Evolutionary conservation across 2,329 filamentous ascomycete genomes (phyloP), one percentile per base, ranked within the genome.

Genomic region (Geosmithia morbida): DNA sequence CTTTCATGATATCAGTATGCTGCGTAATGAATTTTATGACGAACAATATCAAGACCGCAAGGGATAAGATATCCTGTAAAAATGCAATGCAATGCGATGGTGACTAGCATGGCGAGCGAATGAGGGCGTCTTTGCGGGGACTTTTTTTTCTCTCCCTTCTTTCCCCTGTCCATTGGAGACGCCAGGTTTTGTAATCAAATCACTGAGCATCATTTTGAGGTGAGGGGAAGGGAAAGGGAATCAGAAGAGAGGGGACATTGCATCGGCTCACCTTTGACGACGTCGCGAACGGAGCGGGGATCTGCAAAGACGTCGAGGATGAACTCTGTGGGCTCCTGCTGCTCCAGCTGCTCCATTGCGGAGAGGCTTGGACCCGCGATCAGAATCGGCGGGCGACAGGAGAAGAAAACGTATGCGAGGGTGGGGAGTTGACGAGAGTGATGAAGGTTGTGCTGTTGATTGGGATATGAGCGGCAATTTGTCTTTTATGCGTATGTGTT

Each of bases 231-330:
- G 22, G 16, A 43, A 43, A 47, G 37, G 48, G 37, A 39, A 47
- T 41, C 45, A n/a, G 18, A 30, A 37, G 20, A n/a, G 43, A 19
- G 43, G 46, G 47, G 18, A 41, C 17, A 42, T 37, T 8, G 33
- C 33, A 13, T 20, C 10, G 2, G 30, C 68, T 55, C 63, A 89
- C 89, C 90, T 79, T 90, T 89, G 52, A 97, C 82, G 48, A 97
- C 84, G 61, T 97, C 90, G 63, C 85, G 87, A 54, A 96, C 87
- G 48, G 85, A 92, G 42, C 79, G 78, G 46, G 87, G 86, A 66
- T 97, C 92, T 50, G 89, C 86, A 63, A 96, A 94, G 60, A 94
- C 83, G 62, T 96, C 89, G 61, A 98, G 78, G 55, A 86, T 87
- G 69, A 94, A 95, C 66, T 96, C 88, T 57, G 87, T 87, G 50